These are phyloP conservation scores for Blastobotrys indianensis DNA, from an alignment of 1,139 yeast species.

Conservation along the genomic window DNA sequence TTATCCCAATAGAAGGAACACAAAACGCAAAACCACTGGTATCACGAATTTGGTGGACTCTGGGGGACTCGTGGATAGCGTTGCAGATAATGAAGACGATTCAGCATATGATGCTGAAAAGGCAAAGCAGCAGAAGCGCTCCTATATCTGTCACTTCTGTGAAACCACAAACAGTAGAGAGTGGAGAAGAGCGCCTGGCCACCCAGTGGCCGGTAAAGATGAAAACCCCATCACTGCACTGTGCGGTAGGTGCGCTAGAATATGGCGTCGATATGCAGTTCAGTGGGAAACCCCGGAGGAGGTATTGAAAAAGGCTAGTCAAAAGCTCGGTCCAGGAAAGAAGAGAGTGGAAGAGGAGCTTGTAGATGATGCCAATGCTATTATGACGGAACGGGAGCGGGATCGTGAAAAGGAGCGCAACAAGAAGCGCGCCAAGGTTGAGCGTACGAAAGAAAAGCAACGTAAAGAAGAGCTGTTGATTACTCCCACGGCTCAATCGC, in stretches of 20 bases:
- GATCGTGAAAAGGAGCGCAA: conserved; percentile 19
- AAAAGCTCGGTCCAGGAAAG: conserved; percentile 45
- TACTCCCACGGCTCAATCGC: conserved; percentile 13
- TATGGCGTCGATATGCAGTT: conserved; percentile 89
- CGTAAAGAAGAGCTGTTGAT: conserved; percentile 11
- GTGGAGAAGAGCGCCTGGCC: conserved; percentile 74
- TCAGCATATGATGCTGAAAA: conserved; percentile 58
- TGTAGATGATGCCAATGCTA: conserved; percentile 55
- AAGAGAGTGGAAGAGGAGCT: conserved; percentile 68
- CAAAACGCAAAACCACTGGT: conserved; percentile 27
- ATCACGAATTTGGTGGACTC: conserved; percentile 35
- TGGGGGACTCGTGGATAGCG: conserved; percentile 39
- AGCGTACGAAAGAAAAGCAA: conserved; percentile 11
- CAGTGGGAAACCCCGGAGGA: conserved; percentile 82
- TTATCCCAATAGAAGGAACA: conserved; percentile 55
- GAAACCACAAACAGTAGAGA: conserved; percentile 45
- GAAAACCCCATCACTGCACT: conserved; percentile 46
- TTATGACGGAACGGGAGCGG: conserved; percentile 46
- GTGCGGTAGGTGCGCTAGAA: conserved; percentile 78
- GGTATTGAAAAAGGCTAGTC: conserved; percentile 48
- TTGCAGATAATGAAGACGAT: conserved; percentile 66
- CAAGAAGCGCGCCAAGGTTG: conserved; percentile 18
- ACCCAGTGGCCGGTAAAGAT: conserved; percentile 36
- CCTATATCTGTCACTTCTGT: conserved; percentile 63
- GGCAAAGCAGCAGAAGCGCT: conserved; percentile 35